Evolutionary conservation across 345 rosid genomes (phyloP).

Genomic region (Carallia pectinifolia): DNA sequence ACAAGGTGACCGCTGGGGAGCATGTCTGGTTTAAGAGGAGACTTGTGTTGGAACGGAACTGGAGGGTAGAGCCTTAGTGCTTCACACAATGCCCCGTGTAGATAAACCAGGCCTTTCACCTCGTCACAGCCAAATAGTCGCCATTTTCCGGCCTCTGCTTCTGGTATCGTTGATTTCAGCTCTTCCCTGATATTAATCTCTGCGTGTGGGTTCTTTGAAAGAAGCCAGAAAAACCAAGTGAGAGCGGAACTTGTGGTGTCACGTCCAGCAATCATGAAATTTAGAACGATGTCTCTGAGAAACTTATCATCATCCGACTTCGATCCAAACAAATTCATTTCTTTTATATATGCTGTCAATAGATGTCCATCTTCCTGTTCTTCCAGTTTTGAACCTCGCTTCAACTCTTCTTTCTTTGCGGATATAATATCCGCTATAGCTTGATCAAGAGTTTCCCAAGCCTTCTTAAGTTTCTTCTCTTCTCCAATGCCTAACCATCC

Average conservation of each 20-base stretch:
- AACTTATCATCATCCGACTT: constrained; percentile 43
- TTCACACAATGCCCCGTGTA: constrained; percentile 52
- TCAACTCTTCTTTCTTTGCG: constrained; percentile 30
- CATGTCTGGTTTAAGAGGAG: constrained; percentile 46
- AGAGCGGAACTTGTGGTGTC: constrained; percentile 70
- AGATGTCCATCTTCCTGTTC: constrained; percentile 17
- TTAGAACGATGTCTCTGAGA: constrained; percentile 56
- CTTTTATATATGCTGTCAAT: constrained; percentile 45
- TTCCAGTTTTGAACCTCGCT: background rate
- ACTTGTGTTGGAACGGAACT: constrained; percentile 72
- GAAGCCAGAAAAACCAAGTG: constrained; percentile 73
- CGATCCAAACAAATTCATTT: constrained; percentile 23
- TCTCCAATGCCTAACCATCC: constrained; percentile 49
- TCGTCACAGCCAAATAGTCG: constrained; percentile 36
- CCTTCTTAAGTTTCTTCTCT: constrained; percentile 53
- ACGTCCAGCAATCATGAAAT: constrained; percentile 71
- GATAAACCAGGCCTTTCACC: constrained; percentile 50
- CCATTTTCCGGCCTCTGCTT: constrained; percentile 26
- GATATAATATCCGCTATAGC: constrained; percentile 39
- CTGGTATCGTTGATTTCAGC: constrained; percentile 17
- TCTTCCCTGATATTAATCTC: constrained; percentile 43
- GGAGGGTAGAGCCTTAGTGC: constrained; percentile 76
- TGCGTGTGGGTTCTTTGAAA: constrained; percentile 32
- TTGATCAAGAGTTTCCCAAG: constrained; percentile 38
- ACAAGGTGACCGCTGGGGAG: constrained; percentile 69